These are phyloP conservation scores for Malassezia pachydermatis DNA, from an alignment of 1,284 basidiomycete genomes.

Conservation along the genomic window DNA sequence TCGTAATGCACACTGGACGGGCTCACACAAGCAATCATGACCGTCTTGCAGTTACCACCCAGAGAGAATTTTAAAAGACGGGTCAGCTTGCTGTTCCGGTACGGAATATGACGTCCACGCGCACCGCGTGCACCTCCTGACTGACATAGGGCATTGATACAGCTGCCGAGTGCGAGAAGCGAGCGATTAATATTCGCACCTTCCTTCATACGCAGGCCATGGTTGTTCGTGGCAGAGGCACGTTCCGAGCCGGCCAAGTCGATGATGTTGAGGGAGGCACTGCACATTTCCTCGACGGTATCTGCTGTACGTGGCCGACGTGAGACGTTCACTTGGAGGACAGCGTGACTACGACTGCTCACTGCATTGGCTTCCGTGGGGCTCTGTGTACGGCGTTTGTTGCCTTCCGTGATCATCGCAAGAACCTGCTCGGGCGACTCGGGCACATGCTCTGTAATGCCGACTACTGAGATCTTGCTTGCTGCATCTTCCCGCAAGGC, in stretches of 20 bases:
- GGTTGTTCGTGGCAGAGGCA: conserved; percentile 45
- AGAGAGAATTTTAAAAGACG: conserved; percentile 47
- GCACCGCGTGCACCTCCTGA: conserved; percentile 26
- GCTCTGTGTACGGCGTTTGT: conserved; percentile 42
- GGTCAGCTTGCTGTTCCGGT: conserved; percentile 46
- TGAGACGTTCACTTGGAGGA: conserved; percentile 46
- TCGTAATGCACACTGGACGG: conserved; percentile 47
- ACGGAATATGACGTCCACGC: conserved; percentile 34
- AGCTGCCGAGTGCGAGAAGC: conserved; percentile 45
- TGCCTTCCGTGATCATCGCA: conserved; percentile 44
- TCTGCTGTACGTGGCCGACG: conserved; percentile 42
- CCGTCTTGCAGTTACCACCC: conserved; percentile 48
- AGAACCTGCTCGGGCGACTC: conserved; percentile 40
- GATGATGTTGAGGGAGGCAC: conserved; percentile 47
- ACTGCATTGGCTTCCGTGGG: conserved; percentile 47
- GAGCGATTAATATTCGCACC: conserved; percentile 49
- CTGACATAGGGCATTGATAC: conserved; percentile 47
- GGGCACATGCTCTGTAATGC: conserved; percentile 46
- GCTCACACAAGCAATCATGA: conserved; percentile 48
- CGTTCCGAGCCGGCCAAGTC: conserved; percentile 46
- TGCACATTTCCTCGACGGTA: conserved; percentile 37
- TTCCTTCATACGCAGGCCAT: conserved; percentile 47
- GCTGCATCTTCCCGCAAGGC: conserved; percentile 40
- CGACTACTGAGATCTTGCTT: conserved; percentile 45
- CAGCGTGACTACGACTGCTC: conserved; percentile 43